Percentiles rank a stretch among this genome's conserved stretches.
phyloP scores from a whole-genome alignment of 2,329 filamentous ascomycete species.

The Eutypella sp. region DNA sequence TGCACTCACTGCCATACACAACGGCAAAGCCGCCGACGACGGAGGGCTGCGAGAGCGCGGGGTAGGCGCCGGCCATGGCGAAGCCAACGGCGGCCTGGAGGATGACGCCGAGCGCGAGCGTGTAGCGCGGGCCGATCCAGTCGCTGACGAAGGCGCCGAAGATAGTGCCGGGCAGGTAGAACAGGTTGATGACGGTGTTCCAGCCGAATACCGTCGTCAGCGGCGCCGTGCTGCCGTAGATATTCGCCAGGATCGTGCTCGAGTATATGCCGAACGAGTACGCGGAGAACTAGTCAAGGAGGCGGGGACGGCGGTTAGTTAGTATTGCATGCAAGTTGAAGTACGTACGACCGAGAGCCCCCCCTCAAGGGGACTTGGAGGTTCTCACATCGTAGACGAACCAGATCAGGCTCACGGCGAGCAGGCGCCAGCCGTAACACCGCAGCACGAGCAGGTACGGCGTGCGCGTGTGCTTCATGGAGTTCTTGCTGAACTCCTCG shows the following conservation, averaged over 20 bases:
- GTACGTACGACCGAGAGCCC: too few species aligned
- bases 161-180: constrained; percentile 80
- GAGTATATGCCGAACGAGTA: constrained; percentile 88
- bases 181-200: constrained; percentile 83
- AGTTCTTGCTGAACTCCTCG: constrained; percentile 68
- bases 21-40: constrained; percentile 74
- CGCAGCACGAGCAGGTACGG: constrained; percentile 51
- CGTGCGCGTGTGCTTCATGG: constrained; percentile 47
- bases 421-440: constrained; percentile 71
- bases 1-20: constrained; percentile 54
- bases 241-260: constrained; percentile 63
- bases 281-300: constrained; percentile 55
- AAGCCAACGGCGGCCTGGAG: constrained; percentile 77
- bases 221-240: constrained; percentile 53
- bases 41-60: constrained; percentile 57
- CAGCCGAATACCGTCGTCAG: constrained; percentile 80
- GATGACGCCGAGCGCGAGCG: constrained; percentile 65
- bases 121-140: constrained; percentile 71
- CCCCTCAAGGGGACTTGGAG: too few species aligned
- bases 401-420: constrained; percentile 71
- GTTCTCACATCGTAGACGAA: constrained; percentile 72
- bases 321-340: too few species aligned
- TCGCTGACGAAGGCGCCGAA: constrained; percentile 74
- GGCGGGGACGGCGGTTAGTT: not conserved
- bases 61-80: constrained; percentile 80